Evolutionary conservation across 371 early-diverging fungal species (phyloP), one percentile per base, ranked within the genome.

Genomic region (Chytridium lagenaria): DNA sequence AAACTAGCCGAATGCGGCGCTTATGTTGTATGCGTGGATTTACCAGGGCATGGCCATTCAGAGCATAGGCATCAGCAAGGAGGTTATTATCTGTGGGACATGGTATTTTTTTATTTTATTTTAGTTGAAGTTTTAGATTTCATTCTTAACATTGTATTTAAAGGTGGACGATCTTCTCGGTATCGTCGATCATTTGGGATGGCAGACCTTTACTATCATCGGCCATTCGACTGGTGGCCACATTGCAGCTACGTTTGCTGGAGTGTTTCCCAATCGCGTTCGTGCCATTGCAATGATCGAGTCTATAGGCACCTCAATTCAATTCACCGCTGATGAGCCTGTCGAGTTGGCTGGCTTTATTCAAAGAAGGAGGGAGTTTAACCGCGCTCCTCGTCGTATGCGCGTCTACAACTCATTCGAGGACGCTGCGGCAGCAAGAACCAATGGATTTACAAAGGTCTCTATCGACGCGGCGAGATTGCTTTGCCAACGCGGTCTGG

Each of bases 221-320:
- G 78, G 78, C 33, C 79, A 78, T 65, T 77, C 75, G n/a, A 76
- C 73, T 38, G 82, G 82, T 63, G 82, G 80, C 34, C 80, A 79
- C 61, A 68, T 80, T 26, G n/a, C 71, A n/a, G 40, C 67, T 10
- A 33, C 73, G 23, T 80, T 77, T 64, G 78, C 82, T 39, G 78
- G 77, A 12, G 59, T 67, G 12, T 82, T 74, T 70, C 78, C 80
- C 1, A 67, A 64, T 10, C 76, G 73, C 38, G 72, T 82, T 7
- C 16, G 50, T 19, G 40, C 50, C 16, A 77, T 82, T 61, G 51
- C 74, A 26, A 38, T 82, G 39, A 72, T 79, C 71, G 82, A 82
- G 38, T 75, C 76, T 66, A 52, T 82, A 23, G 82, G 82, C 31
- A 73, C 77, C 10, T 76, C 67, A 26, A 71, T 71, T 50, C 70